Base-by-base conservation (phyloP, 148 eudicot genomes). In the Fagopyrum tataricum region DNA sequence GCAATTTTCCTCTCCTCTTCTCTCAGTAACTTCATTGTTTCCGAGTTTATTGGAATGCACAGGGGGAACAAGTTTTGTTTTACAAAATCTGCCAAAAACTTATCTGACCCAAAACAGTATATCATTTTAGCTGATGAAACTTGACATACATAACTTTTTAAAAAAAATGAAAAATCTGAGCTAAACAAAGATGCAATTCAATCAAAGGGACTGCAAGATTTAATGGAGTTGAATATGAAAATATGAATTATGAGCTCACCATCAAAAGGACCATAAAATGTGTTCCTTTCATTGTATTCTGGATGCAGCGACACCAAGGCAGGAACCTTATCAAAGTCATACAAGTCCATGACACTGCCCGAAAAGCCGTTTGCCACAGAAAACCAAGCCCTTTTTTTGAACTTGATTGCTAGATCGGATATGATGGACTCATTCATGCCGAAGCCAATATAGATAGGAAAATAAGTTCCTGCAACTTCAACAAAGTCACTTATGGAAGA, bases 371-470 rank as follows among this genome's bases (percentile, higher is more conserved):
- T 96, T 51, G 99, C 96, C 72, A 88, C 92, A 48, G 97, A 83
- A 85, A 96, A 96, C 99, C 99, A 92, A 79, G 94, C 97, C 76
- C 81, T 88, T 76, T 83, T 90, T 92, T 96, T 96, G 85, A 88
- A 84, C 80, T 96, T 87, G 70, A 82, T 71, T 20, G 92, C 96
- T 78, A 96, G 76, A 53, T 85, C 56, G 48, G 84, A 87, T 73
- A 96, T 86, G 46, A 77, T 59, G 8, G 96, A 85, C 81, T 92
- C 96, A 73, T 92, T 76, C 82, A 96, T 73, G 73, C 96, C 99
- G 83, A 96, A 92, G 72, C 99, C 99, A 61, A 96, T 51, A 73
- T 76, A 92, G 75, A 90, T 81, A 44, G 99, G 99, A 81, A 96
- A 96, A 79, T 76, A 71, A n/a, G 85, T 74, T 43, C 89, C 99